phyloP scores from a whole-genome alignment of 371 early-diverging fungal species.

The Chytridium lagenaria region DNA sequence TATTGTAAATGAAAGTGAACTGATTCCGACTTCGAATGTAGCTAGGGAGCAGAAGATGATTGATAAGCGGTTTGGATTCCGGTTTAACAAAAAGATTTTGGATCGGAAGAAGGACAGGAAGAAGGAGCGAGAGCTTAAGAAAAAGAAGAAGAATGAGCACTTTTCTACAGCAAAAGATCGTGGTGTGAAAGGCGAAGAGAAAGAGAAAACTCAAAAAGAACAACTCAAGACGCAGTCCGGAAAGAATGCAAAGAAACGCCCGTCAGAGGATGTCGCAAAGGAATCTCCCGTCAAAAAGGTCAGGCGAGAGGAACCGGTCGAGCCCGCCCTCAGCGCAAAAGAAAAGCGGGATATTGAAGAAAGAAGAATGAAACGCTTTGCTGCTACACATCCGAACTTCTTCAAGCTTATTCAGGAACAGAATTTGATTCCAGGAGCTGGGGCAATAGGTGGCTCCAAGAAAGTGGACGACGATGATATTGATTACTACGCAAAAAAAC shows the following conservation, averaged over 20 bases:
- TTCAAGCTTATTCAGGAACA: conserved; percentile 69
- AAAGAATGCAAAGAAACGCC: neutral
- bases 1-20: no score
- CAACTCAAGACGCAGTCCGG: neutral
- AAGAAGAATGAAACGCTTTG: conserved; percentile 66
- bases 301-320: no score
- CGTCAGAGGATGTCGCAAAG: neutral
- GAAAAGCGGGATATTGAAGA: conserved; percentile 21
- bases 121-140: conserved; percentile 32
- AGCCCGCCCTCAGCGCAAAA: no score
- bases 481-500: conserved; percentile 76
- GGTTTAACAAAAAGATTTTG: conserved; percentile 35
- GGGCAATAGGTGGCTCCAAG: neutral
- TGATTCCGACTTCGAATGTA: neutral
- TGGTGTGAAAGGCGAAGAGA: conserved; percentile 2
- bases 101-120: conserved; percentile 38
- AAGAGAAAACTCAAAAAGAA: neutral
- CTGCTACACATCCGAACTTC: conserved; percentile 70
- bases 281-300: neutral
- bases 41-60: conserved; percentile 33
- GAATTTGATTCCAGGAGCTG: conserved; percentile 52
- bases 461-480: conserved; percentile 69
- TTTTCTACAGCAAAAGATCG: conserved; percentile 11
- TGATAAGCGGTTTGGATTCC: conserved; percentile 42
- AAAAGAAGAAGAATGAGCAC: conserved; percentile 25